These are phyloP conservation scores for Rhizophora mangle DNA, from an alignment of 345 rosid genomes.

Conservation along the genomic window DNA sequence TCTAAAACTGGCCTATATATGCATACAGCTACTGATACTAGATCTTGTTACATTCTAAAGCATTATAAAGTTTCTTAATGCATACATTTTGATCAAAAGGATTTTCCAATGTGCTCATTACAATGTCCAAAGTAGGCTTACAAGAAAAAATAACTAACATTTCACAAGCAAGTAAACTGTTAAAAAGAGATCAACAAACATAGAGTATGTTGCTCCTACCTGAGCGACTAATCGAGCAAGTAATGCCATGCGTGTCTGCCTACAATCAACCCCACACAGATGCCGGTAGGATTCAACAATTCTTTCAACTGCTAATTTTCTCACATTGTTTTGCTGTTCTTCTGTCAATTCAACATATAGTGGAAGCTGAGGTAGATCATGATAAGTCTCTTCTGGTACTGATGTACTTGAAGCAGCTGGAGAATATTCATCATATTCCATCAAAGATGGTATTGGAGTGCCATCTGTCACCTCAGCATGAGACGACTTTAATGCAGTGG, in stretches of 20 bases:
- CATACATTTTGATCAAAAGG: neutral
- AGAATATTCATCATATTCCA: conserved; percentile 51
- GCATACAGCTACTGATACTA: no score
- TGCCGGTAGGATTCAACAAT: conserved; percentile 68
- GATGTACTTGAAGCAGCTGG: conserved; percentile 38
- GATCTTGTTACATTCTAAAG: no score
- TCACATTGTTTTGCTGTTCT: conserved; percentile 48
- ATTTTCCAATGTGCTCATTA: neutral
- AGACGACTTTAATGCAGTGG: conserved; percentile 33
- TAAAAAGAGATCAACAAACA: neutral
- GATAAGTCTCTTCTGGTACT: conserved; percentile 59
- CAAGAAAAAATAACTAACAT: neutral
- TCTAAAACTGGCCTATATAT: no score
- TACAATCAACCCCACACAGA: conserved; percentile 48
- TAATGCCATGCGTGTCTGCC: conserved; percentile 54
- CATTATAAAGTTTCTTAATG: no score
- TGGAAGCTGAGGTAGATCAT: conserved; percentile 67
- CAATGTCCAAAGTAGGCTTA: neutral
- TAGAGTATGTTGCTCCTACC: conserved; percentile 36
- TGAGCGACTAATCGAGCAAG: conserved; percentile 83
- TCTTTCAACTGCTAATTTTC: conserved; percentile 61
- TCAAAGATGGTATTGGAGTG: conserved; percentile 33
- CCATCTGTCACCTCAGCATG: conserved; percentile 47
- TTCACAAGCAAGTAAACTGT: neutral
- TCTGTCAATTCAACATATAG: conserved; percentile 63